phyloP scores from a whole-genome alignment of 1,284 basidiomycete genomes.

The Acaromyces ingoldii region DNA sequence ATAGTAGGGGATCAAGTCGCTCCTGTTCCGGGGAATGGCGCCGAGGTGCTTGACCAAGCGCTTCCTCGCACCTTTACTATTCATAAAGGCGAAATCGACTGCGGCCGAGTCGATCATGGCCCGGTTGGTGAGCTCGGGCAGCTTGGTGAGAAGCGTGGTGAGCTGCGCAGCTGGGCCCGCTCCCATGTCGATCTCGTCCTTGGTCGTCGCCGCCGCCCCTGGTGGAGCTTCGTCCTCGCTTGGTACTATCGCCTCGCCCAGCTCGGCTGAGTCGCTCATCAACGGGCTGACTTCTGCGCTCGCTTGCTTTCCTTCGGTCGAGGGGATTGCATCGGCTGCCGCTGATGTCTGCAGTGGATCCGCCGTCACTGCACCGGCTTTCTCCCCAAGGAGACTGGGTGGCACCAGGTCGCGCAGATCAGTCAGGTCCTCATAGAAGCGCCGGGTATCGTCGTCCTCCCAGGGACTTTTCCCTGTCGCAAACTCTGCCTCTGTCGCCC shows the following conservation, averaged over 20 bases:
- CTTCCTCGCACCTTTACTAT: constrained; percentile 89
- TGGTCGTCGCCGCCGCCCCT: too few species aligned
- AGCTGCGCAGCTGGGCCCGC: constrained; percentile 87
- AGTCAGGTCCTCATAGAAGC: constrained; percentile 88
- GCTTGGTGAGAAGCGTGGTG: constrained; percentile 80
- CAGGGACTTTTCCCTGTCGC: constrained; percentile 68
- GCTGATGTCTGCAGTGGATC: too few species aligned
- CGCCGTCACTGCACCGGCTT: too few species aligned
- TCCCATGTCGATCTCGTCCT: constrained; percentile 53
- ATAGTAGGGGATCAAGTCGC: constrained; percentile 89
- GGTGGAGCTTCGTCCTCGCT: too few species aligned
- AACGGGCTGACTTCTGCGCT: too few species aligned
- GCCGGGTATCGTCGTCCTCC: constrained; percentile 94
- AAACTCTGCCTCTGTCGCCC: constrained; percentile 32
- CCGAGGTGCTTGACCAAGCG: constrained; percentile 69
- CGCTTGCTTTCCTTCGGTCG: too few species aligned
- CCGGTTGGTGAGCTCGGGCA: constrained; percentile 90
- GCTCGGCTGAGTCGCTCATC: too few species aligned
- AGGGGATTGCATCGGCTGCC: too few species aligned
- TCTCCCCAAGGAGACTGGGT: constrained; percentile 67
- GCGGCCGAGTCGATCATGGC: constrained; percentile 87
- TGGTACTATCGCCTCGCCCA: too few species aligned
- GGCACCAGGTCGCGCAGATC: constrained; percentile 90
- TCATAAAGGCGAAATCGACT: constrained; percentile 90
- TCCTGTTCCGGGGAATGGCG: constrained; percentile 79